Conservation (phyloP, 2,329 filamentous ascomycete genomes). For the Alternaria atra region DNA sequence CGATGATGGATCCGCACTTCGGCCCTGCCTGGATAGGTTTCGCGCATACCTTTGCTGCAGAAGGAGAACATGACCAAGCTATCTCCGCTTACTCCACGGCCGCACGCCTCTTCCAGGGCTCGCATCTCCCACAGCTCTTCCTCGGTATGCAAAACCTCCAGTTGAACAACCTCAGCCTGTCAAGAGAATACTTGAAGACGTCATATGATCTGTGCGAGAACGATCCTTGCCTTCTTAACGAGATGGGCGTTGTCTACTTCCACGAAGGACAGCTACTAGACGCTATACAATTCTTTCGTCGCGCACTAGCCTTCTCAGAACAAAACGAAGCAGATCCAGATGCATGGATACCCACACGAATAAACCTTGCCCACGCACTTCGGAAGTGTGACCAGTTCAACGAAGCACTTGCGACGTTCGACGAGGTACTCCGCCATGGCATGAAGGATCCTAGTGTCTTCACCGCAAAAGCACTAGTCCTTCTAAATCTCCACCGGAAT, state of each 20-base stretch:
- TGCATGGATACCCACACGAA: conserved; percentile 83
- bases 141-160: conserved; percentile 98
- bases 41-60: conserved; percentile 95
- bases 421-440: conserved; percentile 84
- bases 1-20: conserved; percentile 97
- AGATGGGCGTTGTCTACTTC: conserved; percentile 95
- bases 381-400: conserved; percentile 74
- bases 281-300: conserved; percentile 79
- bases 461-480: conserved; percentile 81
- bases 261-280: conserved; percentile 82
- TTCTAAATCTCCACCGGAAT: conserved; percentile 77
- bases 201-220: conserved; percentile 83
- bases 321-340: conserved; percentile 83
- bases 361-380: conserved; percentile 89
- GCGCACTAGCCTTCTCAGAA: conserved; percentile 78
- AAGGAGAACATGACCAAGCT: conserved; percentile 97
- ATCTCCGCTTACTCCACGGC: conserved; percentile 98
- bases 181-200: conserved; percentile 92
- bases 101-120: conserved; percentile 93
- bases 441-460: conserved; percentile 83
- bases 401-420: conserved; percentile 80
- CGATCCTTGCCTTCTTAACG: conserved; percentile 91
- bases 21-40: conserved; percentile 99
- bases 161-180: conserved; percentile 91
- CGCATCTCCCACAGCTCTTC: conserved; percentile 93